Percentiles rank a stretch among this genome's conserved stretches.
Conservation (phyloP, 768 basidiomycete species). For the Tephrocybe rancida region DNA sequence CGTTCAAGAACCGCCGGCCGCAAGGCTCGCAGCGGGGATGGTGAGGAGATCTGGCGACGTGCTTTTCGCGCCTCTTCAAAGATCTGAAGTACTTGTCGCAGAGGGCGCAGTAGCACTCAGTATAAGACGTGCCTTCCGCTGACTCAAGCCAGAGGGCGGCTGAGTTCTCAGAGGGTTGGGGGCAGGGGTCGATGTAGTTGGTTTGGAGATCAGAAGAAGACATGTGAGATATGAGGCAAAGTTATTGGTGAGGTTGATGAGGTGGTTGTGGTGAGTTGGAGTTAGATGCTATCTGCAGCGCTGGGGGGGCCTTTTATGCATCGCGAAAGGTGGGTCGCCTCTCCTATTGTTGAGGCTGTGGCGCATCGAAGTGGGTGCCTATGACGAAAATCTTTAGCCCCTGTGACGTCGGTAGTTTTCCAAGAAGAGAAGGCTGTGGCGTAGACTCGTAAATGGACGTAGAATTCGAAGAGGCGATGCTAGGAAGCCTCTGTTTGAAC, state of each 20-base stretch:
- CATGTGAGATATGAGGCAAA: background rate
- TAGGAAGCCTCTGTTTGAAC: no score
- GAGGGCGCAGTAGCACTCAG: slow-evolving; percentile 6
- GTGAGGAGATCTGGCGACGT: background rate
- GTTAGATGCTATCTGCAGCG: background rate
- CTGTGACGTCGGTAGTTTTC: background rate
- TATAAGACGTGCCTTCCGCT: background rate
- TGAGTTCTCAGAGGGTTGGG: background rate
- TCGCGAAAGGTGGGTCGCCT: slow-evolving; percentile 4
- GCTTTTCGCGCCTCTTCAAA: slow-evolving; percentile 3
- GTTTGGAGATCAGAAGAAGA: background rate
- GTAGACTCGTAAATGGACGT: no score
- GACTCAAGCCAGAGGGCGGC: background rate
- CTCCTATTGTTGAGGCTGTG: slow-evolving; percentile 10
- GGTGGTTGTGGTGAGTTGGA: background rate
- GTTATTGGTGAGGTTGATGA: background rate
- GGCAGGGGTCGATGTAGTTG: background rate
- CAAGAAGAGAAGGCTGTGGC: slow-evolving; percentile 2
- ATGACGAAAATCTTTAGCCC: background rate
- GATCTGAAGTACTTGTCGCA: slow-evolving; percentile 1
- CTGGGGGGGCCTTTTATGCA: slow-evolving; percentile 3
- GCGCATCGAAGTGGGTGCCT: background rate
- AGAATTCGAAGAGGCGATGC: no score
- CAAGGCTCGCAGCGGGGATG: slow-evolving; percentile 5
- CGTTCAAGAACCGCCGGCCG: slow-evolving; percentile 5